Percentiles rank a stretch among this genome's conserved stretches.
Evolutionary conservation across 2,329 filamentous ascomycete genomes (phyloP).

Genomic region (Karstenula rhodostoma): DNA sequence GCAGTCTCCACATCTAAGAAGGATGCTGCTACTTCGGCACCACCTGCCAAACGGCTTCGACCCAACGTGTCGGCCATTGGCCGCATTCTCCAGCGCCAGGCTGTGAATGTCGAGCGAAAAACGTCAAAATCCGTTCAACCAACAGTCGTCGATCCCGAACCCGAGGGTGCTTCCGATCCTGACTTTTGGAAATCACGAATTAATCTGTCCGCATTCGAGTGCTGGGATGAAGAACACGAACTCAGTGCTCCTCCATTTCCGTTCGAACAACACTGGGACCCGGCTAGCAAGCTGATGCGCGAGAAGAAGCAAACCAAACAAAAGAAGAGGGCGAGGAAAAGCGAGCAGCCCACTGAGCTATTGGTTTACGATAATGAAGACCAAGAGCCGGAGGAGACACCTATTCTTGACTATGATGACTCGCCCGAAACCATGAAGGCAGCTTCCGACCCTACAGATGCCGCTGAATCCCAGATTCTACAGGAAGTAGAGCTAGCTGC

Average conservation of each 20-base stretch:
- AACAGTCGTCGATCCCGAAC: conserved; percentile 31
- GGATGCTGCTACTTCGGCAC: conserved; percentile 12
- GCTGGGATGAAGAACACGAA: conserved; percentile 65
- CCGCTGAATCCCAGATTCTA: conserved; percentile 43
- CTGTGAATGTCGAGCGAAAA: conserved; percentile 31
- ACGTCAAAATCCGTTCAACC: conserved; percentile 24
- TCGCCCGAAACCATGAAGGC: conserved; percentile 29
- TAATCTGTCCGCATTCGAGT: conserved; percentile 81
- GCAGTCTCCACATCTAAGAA: conserved; percentile 1
- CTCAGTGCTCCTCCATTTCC: conserved; percentile 85
- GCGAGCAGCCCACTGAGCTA: conserved; percentile 38
- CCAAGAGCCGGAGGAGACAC: conserved; percentile 39
- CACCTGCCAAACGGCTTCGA: conserved; percentile 31
- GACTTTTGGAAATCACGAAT: conserved; percentile 79
- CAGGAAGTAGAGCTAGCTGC: conserved; percentile 56
- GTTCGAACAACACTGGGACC: conserved; percentile 89
- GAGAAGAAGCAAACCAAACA: conserved; percentile 60
- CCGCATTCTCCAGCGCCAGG: conserved; percentile 42
- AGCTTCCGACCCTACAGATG: conserved; percentile 31
- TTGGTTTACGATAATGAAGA: conserved; percentile 55
- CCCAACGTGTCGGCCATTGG: conserved; percentile 37
- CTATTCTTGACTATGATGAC: conserved; percentile 46
- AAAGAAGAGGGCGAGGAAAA: conserved; percentile 56
- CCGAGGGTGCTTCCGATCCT: conserved; percentile 53
- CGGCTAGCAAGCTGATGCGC: conserved; percentile 68